Conservation (phyloP, 1,284 basidiomycete species). For the Puccinia novopanici region DNA sequence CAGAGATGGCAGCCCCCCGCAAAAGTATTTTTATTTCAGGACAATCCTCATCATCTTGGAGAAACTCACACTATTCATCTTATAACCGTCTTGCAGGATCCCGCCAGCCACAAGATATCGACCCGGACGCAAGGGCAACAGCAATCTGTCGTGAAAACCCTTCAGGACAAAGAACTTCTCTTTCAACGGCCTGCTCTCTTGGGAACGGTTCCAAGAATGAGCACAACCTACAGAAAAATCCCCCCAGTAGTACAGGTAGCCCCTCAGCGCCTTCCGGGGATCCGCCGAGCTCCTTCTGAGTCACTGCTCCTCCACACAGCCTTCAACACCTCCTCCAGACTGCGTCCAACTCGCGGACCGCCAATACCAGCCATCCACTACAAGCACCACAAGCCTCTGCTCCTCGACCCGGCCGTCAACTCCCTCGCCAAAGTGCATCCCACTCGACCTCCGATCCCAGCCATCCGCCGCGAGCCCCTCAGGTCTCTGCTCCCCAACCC, state of each 20-base stretch:
- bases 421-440: background rate
- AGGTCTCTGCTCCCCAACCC: too few species aligned
- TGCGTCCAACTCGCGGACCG: too few species aligned
- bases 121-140: background rate
- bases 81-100: background rate
- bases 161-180: background rate
- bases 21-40: background rate
- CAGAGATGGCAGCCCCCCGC: background rate
- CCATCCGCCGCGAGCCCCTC: too few species aligned
- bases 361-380: too few species aligned
- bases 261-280: too few species aligned
- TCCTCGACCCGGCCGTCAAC: background rate
- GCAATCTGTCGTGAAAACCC: background rate
- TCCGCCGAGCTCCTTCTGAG: too few species aligned
- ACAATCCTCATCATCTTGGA: background rate
- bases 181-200: background rate
- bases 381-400: too few species aligned
- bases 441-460: background rate
- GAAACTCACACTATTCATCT: background rate
- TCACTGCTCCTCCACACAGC: too few species aligned
- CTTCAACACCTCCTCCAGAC: too few species aligned
- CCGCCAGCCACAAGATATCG: background rate
- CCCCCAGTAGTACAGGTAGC: too few species aligned
- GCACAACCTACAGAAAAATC: too few species aligned
- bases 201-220: too few species aligned